Conservation (phyloP, 257 asterid genomes). For the Capsicum chinense region DNA sequence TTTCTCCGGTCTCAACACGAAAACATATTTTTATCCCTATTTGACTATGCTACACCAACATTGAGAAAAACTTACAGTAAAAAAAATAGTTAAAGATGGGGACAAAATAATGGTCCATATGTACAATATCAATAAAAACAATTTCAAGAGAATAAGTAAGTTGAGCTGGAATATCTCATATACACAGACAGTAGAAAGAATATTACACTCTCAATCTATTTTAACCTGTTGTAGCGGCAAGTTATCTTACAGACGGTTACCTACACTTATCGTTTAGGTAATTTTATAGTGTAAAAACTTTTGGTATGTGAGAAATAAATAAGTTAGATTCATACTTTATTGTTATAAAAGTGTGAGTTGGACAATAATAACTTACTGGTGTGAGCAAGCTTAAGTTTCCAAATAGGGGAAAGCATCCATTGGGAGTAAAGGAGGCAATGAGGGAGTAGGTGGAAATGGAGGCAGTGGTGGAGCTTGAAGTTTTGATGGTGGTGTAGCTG, state of each 20-base stretch:
- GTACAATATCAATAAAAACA: background rate
- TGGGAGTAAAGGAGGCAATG: constrained; percentile 46
- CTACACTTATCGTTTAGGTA: background rate
- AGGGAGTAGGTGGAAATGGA: constrained; percentile 32
- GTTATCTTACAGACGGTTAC: too few species aligned
- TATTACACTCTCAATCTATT: too few species aligned
- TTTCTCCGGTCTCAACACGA: background rate
- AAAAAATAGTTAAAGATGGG: background rate
- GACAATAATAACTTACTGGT: constrained; percentile 58
- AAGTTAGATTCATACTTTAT: too few species aligned
- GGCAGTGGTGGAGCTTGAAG: constrained; percentile 43
- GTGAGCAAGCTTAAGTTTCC: constrained; percentile 81
- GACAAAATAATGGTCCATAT: too few species aligned
- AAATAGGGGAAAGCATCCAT: constrained; percentile 51
- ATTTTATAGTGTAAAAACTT: background rate
- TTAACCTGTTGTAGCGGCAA: too few species aligned
- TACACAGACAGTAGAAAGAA: too few species aligned
- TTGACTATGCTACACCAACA: background rate
- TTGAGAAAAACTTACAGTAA: background rate
- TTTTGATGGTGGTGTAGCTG: constrained; percentile 28
- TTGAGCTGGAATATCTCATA: too few species aligned
- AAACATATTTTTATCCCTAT: background rate
- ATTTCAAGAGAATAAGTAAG: background rate
- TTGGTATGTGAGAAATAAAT: too few species aligned
- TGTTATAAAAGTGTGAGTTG: background rate